These are phyloP conservation scores for Osmanthus fragrans DNA, from an alignment of 257 asterid species.

Conservation along the genomic window DNA sequence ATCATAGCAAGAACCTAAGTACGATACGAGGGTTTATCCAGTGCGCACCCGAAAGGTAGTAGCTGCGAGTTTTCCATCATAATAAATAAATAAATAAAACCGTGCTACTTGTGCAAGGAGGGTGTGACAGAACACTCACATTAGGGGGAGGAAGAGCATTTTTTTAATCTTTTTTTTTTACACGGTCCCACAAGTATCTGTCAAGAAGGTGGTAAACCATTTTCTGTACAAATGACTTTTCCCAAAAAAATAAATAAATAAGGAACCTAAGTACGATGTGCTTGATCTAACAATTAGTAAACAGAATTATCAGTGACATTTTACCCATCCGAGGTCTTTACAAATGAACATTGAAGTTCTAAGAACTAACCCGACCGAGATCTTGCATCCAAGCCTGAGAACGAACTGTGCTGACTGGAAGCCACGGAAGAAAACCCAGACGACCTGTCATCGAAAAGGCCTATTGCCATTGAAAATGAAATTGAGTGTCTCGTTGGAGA, in stretches of 20 bases:
- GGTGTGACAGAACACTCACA: too few species aligned
- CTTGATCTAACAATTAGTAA: not conserved
- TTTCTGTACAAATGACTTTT: too few species aligned
- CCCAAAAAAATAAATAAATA: too few species aligned
- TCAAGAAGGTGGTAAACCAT: too few species aligned
- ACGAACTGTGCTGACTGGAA: conserved; percentile 61
- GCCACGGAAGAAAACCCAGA: conserved; percentile 57
- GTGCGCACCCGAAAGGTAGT: too few species aligned
- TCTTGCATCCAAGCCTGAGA: conserved; percentile 71
- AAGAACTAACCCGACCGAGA: conserved; percentile 66
- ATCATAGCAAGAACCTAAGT: not conserved
- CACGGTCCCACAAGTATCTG: too few species aligned
- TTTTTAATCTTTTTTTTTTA: too few species aligned
- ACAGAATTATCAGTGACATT: not conserved
- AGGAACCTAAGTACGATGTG: not conserved
- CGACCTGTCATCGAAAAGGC: conserved; percentile 69
- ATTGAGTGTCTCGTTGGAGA: conserved; percentile 70
- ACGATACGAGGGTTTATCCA: too few species aligned
- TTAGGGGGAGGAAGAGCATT: too few species aligned
- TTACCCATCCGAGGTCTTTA: not conserved
- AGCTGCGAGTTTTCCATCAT: too few species aligned
- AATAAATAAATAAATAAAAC: too few species aligned
- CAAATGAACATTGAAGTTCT: not conserved
- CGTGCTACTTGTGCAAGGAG: too few species aligned
- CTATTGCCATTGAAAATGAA: conserved; percentile 66